A percentile compares a stretch with the other conserved stretches of the same genome.
phyloP scores from a whole-genome alignment of 225 moss, liverwort and hornwort species.

The Marchantia paleacea region DNA sequence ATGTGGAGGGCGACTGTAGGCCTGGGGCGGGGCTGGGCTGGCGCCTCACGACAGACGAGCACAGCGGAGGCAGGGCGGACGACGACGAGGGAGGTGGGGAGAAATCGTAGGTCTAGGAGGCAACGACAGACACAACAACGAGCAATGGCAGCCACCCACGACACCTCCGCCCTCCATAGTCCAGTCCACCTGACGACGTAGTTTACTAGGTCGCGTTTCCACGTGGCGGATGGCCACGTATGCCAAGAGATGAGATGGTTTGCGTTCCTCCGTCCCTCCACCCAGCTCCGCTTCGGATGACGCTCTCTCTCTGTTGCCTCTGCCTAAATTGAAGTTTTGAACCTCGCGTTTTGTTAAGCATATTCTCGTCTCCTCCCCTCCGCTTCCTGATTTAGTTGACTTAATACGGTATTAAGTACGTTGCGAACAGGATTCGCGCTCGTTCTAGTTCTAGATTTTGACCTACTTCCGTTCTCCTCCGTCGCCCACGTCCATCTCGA shows the following conservation, averaged over 20 bases:
- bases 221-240: neutral
- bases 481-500: no score
- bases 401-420: no score
- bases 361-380: no score
- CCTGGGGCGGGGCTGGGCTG: neutral
- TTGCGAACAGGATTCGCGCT: no score
- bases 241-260: neutral
- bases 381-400: no score
- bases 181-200: neutral
- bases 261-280: no score
- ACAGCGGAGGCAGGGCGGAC: neutral
- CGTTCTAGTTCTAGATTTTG: no score
- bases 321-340: no score
- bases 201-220: neutral
- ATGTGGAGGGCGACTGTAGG: neutral
- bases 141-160: slow-evolving; percentile 7
- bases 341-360: no score
- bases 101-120: neutral
- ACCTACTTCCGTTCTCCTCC: no score
- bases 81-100: neutral
- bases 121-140: neutral
- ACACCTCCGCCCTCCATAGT: neutral
- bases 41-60: neutral
- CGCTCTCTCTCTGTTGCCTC: no score
- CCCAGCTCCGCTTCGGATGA: no score